A percentile compares a stretch with the other conserved stretches of the same genome.
These are phyloP conservation scores for Microbotryum lychnidis-dioicae DNA, from an alignment of 1,284 basidiomycete genomes.

Conservation along the genomic window DNA sequence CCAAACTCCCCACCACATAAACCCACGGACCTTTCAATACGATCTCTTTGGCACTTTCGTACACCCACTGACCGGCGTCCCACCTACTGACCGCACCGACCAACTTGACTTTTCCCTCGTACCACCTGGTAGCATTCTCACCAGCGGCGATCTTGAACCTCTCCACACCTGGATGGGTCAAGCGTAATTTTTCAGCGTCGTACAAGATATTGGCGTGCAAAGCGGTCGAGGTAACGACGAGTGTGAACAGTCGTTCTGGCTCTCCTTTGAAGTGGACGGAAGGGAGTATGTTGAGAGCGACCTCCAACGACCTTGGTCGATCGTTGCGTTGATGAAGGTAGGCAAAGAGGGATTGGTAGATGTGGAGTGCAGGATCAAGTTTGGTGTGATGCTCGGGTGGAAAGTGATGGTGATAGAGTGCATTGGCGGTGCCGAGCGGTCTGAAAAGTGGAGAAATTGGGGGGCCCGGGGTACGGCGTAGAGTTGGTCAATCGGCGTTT, in stretches of 20 bases:
- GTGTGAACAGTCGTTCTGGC: constrained; percentile 31
- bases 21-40: constrained; percentile 64
- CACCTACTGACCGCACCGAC: constrained; percentile 49
- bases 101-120: constrained; percentile 54
- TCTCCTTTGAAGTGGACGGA: constrained; percentile 34
- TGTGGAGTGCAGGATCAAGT: constrained; percentile 9
- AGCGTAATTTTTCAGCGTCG: constrained; percentile 67
- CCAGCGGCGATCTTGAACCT: constrained; percentile 77
- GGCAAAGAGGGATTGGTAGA: constrained; percentile 48
- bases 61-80: constrained; percentile 44
- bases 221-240: constrained; percentile 48
- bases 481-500: too few relatives aligned
- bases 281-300: constrained; percentile 59
- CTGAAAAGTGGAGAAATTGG: constrained; percentile 24
- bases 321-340: constrained; percentile 47
- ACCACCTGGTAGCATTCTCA: constrained; percentile 67
- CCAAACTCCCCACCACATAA: constrained; percentile 72
- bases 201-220: constrained; percentile 81
- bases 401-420: constrained; percentile 58
- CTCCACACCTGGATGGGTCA: constrained; percentile 62
- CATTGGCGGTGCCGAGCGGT: constrained; percentile 89
- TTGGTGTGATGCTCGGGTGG: constrained; percentile 49
- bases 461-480: too few relatives aligned
- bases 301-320: constrained; percentile 45
- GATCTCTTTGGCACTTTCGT: constrained; percentile 40